phyloP scores from a whole-genome alignment of 345 rosid genomes.

The Citrus maxima region DNA sequence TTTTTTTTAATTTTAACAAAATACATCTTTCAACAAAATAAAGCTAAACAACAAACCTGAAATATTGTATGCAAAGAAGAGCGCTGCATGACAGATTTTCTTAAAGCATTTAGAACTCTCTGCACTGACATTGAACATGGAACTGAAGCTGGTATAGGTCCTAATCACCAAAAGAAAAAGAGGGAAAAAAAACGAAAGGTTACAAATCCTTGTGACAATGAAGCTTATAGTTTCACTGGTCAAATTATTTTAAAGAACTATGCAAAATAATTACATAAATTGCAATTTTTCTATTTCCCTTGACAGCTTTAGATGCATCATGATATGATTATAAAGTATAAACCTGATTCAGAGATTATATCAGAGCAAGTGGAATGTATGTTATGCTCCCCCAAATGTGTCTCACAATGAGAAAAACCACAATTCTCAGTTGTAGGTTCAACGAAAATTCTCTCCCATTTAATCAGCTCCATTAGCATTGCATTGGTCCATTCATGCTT shows the following conservation, averaged over 20 bases:
- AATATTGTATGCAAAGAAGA: slow-evolving; percentile 50
- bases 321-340: background rate
- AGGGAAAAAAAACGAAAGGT: background rate
- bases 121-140: slow-evolving; percentile 37
- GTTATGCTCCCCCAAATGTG: slow-evolving; percentile 9
- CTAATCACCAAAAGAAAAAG: background rate
- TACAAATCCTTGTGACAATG: background rate
- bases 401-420: slow-evolving; percentile 10
- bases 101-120: slow-evolving; percentile 58
- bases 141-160: slow-evolving; percentile 27
- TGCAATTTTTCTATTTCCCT: background rate
- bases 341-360: slow-evolving; percentile 23
- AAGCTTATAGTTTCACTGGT: background rate
- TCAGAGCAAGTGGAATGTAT: slow-evolving; percentile 20
- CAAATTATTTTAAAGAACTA: background rate
- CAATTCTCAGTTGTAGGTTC: slow-evolving; percentile 42
- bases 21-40: slow-evolving; percentile 1
- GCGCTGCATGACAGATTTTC: slow-evolving; percentile 65
- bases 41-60: slow-evolving; percentile 40
- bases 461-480: slow-evolving; percentile 51
- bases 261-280: background rate
- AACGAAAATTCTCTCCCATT: slow-evolving; percentile 65
- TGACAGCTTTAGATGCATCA: background rate
- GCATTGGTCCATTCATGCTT: slow-evolving; percentile 65
- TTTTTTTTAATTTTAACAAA: background rate